phyloP scores from a whole-genome alignment of 2,329 filamentous ascomycete species.

The Nigrospora sphaerica region DNA sequence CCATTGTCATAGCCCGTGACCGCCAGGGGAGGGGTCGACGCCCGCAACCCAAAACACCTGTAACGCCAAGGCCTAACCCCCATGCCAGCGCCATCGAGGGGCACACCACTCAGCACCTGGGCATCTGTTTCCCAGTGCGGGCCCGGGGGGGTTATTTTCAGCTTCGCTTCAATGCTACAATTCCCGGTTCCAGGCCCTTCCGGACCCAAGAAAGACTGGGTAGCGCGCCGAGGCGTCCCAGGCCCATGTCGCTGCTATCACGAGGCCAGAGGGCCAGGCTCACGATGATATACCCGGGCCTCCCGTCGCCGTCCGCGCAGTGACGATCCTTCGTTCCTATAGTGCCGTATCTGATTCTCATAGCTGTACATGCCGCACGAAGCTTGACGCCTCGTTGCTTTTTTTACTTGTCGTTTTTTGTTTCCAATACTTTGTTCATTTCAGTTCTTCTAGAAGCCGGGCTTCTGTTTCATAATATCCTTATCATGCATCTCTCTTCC shows the following conservation, averaged over 20 bases:
- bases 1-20: too few species aligned
- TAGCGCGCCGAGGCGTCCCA: background rate
- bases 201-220: background rate
- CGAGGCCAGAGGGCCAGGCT: too few species aligned
- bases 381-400: background rate
- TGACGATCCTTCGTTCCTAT: too few species aligned
- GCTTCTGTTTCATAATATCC: constrained; percentile 1
- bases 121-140: background rate
- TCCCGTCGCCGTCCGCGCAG: too few species aligned
- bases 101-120: constrained; percentile 2
- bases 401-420: background rate
- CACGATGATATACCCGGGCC: too few species aligned
- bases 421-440: background rate
- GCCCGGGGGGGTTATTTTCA: constrained; percentile 3
- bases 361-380: background rate
- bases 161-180: constrained; percentile 1
- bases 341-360: background rate
- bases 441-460: background rate
- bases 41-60: too few species aligned
- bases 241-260: background rate
- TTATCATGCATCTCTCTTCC: constrained; percentile 7
- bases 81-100: background rate
- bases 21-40: too few species aligned
- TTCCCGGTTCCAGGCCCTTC: background rate
- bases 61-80: too few species aligned